A percentile compares a stretch with the other conserved stretches of the same genome.
phyloP scores from a whole-genome alignment of 768 basidiomycete species.

The Russula ochroleuca region DNA sequence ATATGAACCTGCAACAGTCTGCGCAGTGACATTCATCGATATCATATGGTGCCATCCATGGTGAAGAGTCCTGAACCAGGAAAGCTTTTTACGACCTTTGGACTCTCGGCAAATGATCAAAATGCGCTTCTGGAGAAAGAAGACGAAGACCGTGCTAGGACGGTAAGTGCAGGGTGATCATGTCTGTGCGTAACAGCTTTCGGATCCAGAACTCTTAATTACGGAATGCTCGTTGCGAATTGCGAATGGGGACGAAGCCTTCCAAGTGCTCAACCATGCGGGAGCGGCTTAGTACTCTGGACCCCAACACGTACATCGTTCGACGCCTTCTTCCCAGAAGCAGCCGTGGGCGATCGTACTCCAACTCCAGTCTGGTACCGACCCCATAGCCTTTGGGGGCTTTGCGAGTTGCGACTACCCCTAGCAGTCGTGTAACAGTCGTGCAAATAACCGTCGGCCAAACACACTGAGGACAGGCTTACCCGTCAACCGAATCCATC shows the following conservation, averaged over 20 bases:
- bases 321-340: background rate
- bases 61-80: slow-evolving; percentile 1
- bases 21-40: background rate
- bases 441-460: background rate
- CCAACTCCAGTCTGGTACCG: background rate
- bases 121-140: background rate
- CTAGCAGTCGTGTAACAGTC: background rate
- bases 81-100: background rate
- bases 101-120: background rate
- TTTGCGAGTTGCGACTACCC: background rate
- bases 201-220: background rate
- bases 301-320: background rate
- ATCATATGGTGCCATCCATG: background rate
- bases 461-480: slow-evolving; percentile 6
- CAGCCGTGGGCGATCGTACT: background rate
- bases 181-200: background rate
- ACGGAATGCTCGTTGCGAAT: background rate
- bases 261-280: background rate
- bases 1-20: background rate
- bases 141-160: background rate
- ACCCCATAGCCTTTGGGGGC: background rate
- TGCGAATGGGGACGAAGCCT: background rate
- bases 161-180: background rate
- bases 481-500: slow-evolving; percentile 16
- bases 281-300: background rate